Conservation (phyloP, 805 yeast species). For the Candida krabiensis region DNA sequence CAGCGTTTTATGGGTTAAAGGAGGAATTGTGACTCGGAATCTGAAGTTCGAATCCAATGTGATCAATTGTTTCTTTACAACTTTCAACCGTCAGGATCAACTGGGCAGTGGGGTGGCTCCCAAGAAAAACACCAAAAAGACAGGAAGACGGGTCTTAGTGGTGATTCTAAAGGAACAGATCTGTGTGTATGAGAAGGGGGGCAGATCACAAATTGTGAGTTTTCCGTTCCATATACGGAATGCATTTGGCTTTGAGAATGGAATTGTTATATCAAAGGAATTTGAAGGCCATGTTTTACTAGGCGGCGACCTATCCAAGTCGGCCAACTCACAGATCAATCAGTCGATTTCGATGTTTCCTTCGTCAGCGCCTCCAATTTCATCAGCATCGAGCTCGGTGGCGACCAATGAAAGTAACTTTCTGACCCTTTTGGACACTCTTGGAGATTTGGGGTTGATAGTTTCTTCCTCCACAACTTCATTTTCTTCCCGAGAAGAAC, state of each 20-base stretch:
- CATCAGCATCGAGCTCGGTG: conserved; percentile 13
- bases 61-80: conserved; percentile 60
- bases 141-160: conserved; percentile 44
- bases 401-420: conserved; percentile 38
- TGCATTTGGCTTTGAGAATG: conserved; percentile 67
- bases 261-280: conserved; percentile 47
- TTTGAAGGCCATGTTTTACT: conserved; percentile 10
- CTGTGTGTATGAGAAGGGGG: conserved; percentile 59
- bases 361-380: conserved; percentile 15
- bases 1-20: conserved; percentile 49
- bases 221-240: conserved; percentile 66
- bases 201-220: conserved; percentile 57
- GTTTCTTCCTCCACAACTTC: conserved; percentile 70
- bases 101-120: background rate
- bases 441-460: conserved; percentile 69
- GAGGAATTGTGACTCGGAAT: conserved; percentile 48
- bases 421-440: conserved; percentile 71
- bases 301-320: conserved; percentile 4
- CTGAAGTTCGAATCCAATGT: conserved; percentile 52
- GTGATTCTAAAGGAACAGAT: conserved; percentile 63
- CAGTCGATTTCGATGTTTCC: conserved; percentile 9
- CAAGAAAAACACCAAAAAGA: background rate
- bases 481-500: conserved; percentile 55
- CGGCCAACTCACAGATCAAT: background rate
- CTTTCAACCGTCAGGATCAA: conserved; percentile 38